These are phyloP conservation scores for Seiridium unicorne DNA, from an alignment of 2,329 filamentous ascomycete genomes.

Conservation along the genomic window DNA sequence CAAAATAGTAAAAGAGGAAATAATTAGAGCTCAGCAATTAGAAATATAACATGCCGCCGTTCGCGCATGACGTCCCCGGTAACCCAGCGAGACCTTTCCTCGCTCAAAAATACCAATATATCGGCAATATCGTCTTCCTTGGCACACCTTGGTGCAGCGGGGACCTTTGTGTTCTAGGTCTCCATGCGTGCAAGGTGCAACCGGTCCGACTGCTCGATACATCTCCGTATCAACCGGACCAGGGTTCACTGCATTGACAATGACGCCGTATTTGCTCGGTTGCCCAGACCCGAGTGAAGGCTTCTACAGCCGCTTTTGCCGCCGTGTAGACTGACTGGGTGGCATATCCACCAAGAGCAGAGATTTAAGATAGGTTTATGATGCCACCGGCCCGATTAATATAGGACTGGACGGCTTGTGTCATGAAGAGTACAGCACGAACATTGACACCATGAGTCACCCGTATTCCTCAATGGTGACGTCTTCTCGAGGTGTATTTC, in stretches of 20 bases:
- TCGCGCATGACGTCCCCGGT: not conserved
- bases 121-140: not conserved
- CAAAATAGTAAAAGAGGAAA: too few relatives aligned
- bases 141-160: not conserved
- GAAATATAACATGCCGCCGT: not conserved
- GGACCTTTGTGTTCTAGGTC: not conserved
- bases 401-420: conserved; percentile 19
- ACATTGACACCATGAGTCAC: conserved; percentile 64
- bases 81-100: not conserved
- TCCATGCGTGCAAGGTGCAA: not conserved
- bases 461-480: conserved; percentile 54
- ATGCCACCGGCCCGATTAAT: conserved; percentile 25
- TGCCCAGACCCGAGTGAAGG: conserved; percentile 21
- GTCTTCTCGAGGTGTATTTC: conserved; percentile 53
- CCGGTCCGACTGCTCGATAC: conserved; percentile 9
- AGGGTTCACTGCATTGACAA: conserved; percentile 26
- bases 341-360: conserved; percentile 22
- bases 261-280: conserved; percentile 17
- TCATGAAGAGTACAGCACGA: conserved; percentile 19
- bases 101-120: not conserved
- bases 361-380: conserved; percentile 24
- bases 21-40: not conserved
- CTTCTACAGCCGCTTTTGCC: conserved; percentile 26
- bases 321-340: conserved; percentile 22
- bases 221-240: conserved; percentile 18